Base-by-base conservation (phyloP, 2,329 filamentous ascomycete species). In the Microdochium paspali region DNA sequence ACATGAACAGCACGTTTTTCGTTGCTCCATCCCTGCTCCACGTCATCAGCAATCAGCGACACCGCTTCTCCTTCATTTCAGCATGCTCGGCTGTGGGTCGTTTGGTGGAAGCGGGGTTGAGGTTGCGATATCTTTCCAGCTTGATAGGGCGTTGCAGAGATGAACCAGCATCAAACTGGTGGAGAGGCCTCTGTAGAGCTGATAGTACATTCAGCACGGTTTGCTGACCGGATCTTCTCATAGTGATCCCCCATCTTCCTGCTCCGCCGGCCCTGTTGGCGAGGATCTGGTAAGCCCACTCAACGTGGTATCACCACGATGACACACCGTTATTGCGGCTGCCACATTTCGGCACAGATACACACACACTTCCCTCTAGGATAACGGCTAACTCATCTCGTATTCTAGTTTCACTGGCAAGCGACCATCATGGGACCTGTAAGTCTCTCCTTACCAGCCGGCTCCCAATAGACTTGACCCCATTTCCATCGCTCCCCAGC, bases 351-450 rank as follows among this genome's bases (percentile, higher is more conserved):
- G 13, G 89, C 50, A 49, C 47, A 46, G 51, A 50, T 77, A 13
- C 23, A 26, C 15, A n/a, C 18, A 24, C 7, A 25, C 6, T 25
- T 12, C 23, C 23, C 24, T 12, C 7, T 3, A 13, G 12, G n/a
- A 35, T 5, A 35, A n/a, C 50, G 53, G 50, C 67, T 72, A 54
- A 72, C 58, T 47, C 46, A 25, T 30, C 51, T 44, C 44, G 42
- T 49, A 44, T 47, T 52, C 61, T 61, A 98, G 91, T 98, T 98
- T 68, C 93, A 97, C 83, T 98, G 93, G 93, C 93, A 98, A 84
- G 93, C 93, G 63, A 98, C 93, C 46, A 98, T 98, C 69, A 98
- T 98, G 93, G 93, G 93, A 72, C 93, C 93, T 68, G 89, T 95
- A 83, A 82, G 88, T 82, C 52, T 62, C 57, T 13, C 44, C 43